phyloP scores from a whole-genome alignment of 805 yeast species.

The Candida caryicola region DNA sequence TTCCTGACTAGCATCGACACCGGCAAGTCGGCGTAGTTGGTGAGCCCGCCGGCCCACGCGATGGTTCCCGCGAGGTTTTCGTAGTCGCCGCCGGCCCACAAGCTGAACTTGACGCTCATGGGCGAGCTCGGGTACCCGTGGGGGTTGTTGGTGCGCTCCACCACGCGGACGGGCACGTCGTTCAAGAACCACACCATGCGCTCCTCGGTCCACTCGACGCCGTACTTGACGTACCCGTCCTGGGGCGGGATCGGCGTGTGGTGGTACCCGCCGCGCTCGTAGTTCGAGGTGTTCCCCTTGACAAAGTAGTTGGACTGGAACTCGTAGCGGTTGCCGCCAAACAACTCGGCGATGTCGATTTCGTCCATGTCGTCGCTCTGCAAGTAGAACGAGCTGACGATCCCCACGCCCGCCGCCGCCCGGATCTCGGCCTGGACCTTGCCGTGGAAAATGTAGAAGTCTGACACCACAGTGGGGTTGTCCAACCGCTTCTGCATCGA shows the following conservation, averaged over 20 bases:
- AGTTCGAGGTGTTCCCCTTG: constrained; percentile 36
- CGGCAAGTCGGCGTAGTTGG: constrained; percentile 31
- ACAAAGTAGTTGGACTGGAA: constrained; percentile 39
- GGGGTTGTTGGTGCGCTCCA: constrained; percentile 11
- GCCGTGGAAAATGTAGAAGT: constrained; percentile 32
- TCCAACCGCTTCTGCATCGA: constrained; percentile 12
- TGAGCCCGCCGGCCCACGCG: constrained; percentile 40
- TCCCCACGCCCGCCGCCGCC: constrained; percentile 33
- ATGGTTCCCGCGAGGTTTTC: constrained; percentile 34
- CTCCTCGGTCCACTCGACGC: constrained; percentile 37
- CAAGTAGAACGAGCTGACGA: constrained; percentile 39
- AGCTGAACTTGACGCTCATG: constrained; percentile 32
- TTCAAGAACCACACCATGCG: constrained; percentile 30
- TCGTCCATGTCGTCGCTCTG: constrained; percentile 44
- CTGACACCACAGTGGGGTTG: constrained; percentile 13
- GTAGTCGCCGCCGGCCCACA: constrained; percentile 45
- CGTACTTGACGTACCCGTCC: constrained; percentile 25
- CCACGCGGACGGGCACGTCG: constrained; percentile 24
- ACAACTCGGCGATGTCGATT: constrained; percentile 38
- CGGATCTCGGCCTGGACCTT: constrained; percentile 34
- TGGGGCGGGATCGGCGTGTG: constrained; percentile 21
- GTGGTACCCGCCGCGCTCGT: constrained; percentile 37
- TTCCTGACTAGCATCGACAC: constrained; percentile 28
- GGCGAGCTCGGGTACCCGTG: constrained; percentile 38
- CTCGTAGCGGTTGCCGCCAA: constrained; percentile 33